These are phyloP conservation scores for Eucalyptus marginata DNA, from an alignment of 345 rosid species.

Conservation along the genomic window DNA sequence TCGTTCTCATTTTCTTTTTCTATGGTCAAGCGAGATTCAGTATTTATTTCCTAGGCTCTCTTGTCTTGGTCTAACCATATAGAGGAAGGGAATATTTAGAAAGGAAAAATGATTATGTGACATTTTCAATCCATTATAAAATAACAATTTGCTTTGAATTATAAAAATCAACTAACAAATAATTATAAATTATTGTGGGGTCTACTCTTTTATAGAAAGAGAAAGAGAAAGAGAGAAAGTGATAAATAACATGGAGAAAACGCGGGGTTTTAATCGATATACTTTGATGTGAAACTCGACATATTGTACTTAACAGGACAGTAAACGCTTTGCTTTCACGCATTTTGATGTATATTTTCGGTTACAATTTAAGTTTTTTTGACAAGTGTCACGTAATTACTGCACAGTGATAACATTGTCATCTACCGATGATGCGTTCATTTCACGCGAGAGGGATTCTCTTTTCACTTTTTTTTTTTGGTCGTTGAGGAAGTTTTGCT, in stretches of 20 bases:
- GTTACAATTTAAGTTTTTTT: background rate
- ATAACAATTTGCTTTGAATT: too few relatives aligned
- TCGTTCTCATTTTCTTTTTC: too few relatives aligned
- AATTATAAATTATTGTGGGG: too few relatives aligned
- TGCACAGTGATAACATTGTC: rapidly evolving
- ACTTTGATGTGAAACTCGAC: background rate
- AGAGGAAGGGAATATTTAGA: too few relatives aligned
- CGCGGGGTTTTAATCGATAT: background rate
- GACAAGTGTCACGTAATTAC: background rate
- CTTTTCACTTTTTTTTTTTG: too few relatives aligned
- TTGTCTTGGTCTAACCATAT: too few relatives aligned
- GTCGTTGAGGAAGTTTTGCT: background rate
- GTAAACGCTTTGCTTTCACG: background rate
- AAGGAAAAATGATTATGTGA: too few relatives aligned
- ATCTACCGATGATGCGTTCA: rapidly evolving
- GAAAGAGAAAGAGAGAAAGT: background rate
- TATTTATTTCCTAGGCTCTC: too few relatives aligned
- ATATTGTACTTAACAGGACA: background rate
- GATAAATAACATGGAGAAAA: background rate
- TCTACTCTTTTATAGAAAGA: too few relatives aligned
- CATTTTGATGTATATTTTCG: background rate
- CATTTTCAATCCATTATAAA: too few relatives aligned
- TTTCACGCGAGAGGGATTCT: background rate
- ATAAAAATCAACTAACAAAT: too few relatives aligned
- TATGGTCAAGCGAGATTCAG: too few relatives aligned